A percentile compares a stretch with the other conserved stretches of the same genome.
Evolutionary conservation across 179 eudicot species (phyloP).

Genomic region (Beta corolliflora): DNA sequence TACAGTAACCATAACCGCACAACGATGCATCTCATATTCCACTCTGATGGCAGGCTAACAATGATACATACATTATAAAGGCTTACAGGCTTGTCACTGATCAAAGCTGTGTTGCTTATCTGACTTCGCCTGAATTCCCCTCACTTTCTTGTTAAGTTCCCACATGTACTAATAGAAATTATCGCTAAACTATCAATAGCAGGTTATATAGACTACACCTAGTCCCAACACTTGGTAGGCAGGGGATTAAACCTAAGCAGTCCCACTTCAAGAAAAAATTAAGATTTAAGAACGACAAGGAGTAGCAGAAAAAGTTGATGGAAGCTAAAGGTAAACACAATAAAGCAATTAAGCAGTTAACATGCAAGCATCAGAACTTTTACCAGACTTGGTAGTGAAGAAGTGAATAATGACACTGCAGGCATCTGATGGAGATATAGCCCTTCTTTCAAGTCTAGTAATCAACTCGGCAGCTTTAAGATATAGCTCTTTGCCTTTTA

Average conservation of each 20-base stretch:
- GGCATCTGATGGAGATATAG: slow-evolving; percentile 61
- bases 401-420: slow-evolving; percentile 64
- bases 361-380: neutral
- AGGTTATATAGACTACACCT: neutral
- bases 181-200: neutral
- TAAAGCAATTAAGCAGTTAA: neutral
- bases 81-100: no score
- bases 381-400: slow-evolving; percentile 57
- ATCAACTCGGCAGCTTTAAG: slow-evolving; percentile 63
- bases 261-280: no score
- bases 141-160: neutral
- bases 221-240: neutral
- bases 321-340: neutral
- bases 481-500: slow-evolving; percentile 64
- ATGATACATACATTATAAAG: neutral
- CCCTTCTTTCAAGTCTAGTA: slow-evolving; percentile 55
- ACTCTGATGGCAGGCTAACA: neutral
- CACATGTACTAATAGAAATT: neutral
- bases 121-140: neutral
- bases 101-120: no score
- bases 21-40: no score
- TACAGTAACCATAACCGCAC: no score
- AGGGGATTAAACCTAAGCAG: neutral
- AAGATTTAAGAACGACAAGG: neutral
- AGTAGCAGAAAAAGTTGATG: neutral